Evolutionary conservation across 148 eudicot species (phyloP).

Genomic region (Camellia granthamiana): DNA sequence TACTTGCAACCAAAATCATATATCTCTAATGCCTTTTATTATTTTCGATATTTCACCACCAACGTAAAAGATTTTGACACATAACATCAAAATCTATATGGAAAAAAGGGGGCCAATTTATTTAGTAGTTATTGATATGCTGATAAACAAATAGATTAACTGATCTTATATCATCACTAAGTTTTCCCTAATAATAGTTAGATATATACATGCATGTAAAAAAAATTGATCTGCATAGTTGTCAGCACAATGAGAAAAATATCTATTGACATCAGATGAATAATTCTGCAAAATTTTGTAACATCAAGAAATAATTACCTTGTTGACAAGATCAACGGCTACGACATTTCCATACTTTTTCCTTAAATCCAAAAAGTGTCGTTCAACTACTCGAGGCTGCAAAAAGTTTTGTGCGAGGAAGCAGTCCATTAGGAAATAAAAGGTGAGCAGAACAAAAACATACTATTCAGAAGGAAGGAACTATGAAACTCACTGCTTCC

Average conservation of each 20-base stretch:
- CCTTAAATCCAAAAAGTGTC: conserved; percentile 85
- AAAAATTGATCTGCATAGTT: not conserved
- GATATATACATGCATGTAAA: conserved; percentile 5
- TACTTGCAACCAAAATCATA: not conserved
- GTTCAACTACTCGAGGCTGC: conserved; percentile 87
- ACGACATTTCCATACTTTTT: conserved; percentile 92
- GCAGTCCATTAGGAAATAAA: conserved; percentile 18
- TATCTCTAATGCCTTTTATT: not conserved
- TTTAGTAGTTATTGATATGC: not conserved
- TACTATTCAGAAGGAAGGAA: not conserved
- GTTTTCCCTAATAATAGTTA: not conserved
- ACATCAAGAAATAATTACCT: conserved; percentile 43
- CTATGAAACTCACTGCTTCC: conserved; percentile 68
- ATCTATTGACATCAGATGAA: not conserved
- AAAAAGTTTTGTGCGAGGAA: conserved; percentile 11
- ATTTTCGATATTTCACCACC: not conserved
- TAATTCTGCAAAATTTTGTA: conserved; percentile 4
- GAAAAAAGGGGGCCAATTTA: not conserved
- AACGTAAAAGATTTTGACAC: too few species aligned
- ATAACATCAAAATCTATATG: too few species aligned
- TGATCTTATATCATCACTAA: not conserved
- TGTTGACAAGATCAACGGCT: conserved; percentile 87
- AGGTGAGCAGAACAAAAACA: not conserved
- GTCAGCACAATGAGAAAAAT: not conserved
- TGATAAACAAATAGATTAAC: not conserved